A percentile compares a stretch with the other conserved stretches of the same genome.
These are phyloP conservation scores for Ilyonectria destructans DNA, from an alignment of 2,329 filamentous ascomycete genomes.

Conservation along the genomic window DNA sequence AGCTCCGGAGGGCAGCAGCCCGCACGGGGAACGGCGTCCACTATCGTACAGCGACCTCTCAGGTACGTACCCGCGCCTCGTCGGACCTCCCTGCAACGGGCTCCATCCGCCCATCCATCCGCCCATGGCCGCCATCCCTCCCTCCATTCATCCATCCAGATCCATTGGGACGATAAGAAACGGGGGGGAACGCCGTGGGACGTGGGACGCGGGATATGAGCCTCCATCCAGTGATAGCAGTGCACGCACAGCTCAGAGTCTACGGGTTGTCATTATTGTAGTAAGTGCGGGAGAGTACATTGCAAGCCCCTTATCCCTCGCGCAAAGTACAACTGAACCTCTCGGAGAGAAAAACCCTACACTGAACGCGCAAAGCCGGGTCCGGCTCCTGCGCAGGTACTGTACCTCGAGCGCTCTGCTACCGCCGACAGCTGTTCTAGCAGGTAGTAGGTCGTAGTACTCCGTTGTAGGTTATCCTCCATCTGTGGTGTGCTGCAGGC, in stretches of 20 bases:
- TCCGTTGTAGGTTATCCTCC: too few relatives aligned
- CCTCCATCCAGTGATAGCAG: not conserved
- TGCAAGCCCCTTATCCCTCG: not conserved
- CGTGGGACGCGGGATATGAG: constrained; percentile 20
- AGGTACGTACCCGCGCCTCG: not conserved
- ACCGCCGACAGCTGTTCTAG: not conserved
- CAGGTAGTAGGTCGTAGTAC: not conserved
- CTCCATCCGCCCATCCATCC: constrained; percentile 10
- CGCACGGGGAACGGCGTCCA: constrained; percentile 16
- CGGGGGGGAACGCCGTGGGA: constrained; percentile 9
- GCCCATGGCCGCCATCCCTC: constrained; percentile 10
- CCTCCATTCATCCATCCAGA: constrained; percentile 24
- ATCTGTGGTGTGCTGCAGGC: constrained; percentile 2
- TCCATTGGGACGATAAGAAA: constrained; percentile 17
- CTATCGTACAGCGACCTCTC: constrained; percentile 6
- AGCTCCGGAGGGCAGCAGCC: constrained; percentile 12
- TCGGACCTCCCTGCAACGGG: constrained; percentile 3
- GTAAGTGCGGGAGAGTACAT: not conserved
- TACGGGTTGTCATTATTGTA: not conserved
- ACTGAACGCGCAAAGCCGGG: not conserved
- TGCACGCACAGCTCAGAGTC: not conserved
- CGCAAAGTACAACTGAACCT: not conserved
- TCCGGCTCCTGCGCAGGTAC: not conserved
- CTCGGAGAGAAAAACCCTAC: not conserved
- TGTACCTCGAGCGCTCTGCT: not conserved